Conservation (phyloP, 176 grass and related monocot species). For the Alopecurus myosuroides region DNA sequence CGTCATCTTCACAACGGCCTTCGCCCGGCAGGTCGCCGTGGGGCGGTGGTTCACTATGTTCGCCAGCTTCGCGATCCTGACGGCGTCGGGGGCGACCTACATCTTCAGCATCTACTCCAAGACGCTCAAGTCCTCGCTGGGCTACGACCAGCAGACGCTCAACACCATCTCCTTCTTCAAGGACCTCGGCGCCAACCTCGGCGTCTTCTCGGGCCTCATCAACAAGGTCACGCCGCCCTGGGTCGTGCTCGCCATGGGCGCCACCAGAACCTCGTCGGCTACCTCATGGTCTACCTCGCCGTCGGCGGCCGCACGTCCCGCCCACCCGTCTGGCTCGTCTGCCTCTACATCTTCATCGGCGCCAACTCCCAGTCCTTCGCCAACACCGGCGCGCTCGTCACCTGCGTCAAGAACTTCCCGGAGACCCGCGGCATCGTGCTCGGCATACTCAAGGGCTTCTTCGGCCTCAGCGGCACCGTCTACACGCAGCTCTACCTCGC, state of each 20-base stretch:
- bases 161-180: slow-evolving; percentile 51
- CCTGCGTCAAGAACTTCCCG: slow-evolving; percentile 76
- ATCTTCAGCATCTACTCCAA: slow-evolving; percentile 71
- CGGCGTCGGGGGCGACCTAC: slow-evolving; percentile 74
- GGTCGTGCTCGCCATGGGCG: slow-evolving; percentile 33
- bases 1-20: slow-evolving; percentile 30
- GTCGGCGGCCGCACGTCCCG: neutral
- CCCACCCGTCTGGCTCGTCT: slow-evolving; percentile 47
- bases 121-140: slow-evolving; percentile 29
- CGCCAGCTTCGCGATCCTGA: slow-evolving; percentile 73
- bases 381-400: slow-evolving; percentile 78
- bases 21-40: slow-evolving; percentile 47
- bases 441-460: slow-evolving; percentile 76
- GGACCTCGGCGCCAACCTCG: slow-evolving; percentile 44
- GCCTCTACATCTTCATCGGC: slow-evolving; percentile 71
- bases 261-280: slow-evolving; percentile 34
- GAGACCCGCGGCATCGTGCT: slow-evolving; percentile 66
- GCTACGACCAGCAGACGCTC: slow-evolving; percentile 32
- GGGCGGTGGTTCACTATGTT: slow-evolving; percentile 90
- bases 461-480: slow-evolving; percentile 75
- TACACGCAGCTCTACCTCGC: slow-evolving; percentile 80
- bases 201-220: slow-evolving; percentile 36
- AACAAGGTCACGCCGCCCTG: slow-evolving; percentile 28
- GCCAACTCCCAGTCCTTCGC: slow-evolving; percentile 88
- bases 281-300: slow-evolving; percentile 52